Conservation (phyloP, 2,329 filamentous ascomycete species). For the Harringtonia aguacate region DNA sequence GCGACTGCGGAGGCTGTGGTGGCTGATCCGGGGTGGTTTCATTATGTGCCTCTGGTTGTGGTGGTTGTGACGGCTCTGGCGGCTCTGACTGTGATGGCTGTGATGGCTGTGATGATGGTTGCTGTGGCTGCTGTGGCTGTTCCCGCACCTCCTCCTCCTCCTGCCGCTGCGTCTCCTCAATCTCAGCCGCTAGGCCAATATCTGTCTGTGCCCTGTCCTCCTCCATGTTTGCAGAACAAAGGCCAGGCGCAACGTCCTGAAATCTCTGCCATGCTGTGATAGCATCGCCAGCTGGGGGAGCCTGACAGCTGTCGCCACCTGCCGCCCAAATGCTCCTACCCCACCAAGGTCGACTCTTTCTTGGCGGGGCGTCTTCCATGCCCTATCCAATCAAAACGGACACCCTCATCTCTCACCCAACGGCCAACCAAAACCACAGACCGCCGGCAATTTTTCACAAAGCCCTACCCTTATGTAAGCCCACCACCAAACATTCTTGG, state of each 20-base stretch:
- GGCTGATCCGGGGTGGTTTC: constrained; percentile 17
- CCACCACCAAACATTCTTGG: constrained; percentile 7
- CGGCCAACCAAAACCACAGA: constrained; percentile 1
- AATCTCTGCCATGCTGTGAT: background rate
- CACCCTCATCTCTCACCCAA: background rate
- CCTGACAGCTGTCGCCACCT: constrained; percentile 7
- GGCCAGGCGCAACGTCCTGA: background rate
- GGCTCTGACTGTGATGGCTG: background rate
- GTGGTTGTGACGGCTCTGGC: background rate
- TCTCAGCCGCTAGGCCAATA: constrained; percentile 57
- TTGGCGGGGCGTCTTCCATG: background rate
- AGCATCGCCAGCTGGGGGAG: background rate
- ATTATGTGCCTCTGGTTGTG: background rate
- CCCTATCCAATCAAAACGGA: background rate
- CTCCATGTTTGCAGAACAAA: constrained; percentile 45
- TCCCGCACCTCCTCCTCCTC: constrained; percentile 21
- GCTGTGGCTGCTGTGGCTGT: background rate
- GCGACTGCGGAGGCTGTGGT: constrained; percentile 25
- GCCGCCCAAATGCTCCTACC: background rate
- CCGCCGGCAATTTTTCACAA: constrained; percentile 2
- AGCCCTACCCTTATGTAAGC: constrained; percentile 13
- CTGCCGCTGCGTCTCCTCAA: constrained; percentile 28
- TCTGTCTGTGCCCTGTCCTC: constrained; percentile 62
- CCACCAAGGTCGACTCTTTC: background rate
- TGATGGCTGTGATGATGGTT: background rate